Percentiles rank a stretch among this genome's conserved stretches.
Evolutionary conservation across 768 basidiomycete genomes (phyloP).

Genomic region (Myochromella boudieri): DNA sequence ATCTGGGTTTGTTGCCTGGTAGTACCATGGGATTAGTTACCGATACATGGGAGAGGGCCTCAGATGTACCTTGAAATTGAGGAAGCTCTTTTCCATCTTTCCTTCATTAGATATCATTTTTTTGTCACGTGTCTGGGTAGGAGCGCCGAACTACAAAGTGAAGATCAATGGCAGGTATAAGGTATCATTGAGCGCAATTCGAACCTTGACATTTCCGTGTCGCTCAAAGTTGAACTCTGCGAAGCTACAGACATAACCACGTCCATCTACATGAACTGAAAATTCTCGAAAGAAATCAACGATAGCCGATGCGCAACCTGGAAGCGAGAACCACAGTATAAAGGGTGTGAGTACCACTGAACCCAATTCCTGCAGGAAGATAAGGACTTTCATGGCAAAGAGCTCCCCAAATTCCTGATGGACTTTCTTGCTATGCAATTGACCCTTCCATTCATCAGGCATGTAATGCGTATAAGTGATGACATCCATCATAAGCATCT

Average conservation of each 20-base stretch:
- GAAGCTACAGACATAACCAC: slow-evolving; percentile 97
- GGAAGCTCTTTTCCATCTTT: slow-evolving; percentile 99
- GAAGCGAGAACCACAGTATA: slow-evolving; percentile 90
- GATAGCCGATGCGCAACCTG: slow-evolving; percentile 84
- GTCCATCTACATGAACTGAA: slow-evolving; percentile 92
- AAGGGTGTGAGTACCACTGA: slow-evolving; percentile 95
- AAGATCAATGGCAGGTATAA: background rate
- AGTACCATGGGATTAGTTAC: background rate
- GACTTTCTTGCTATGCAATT: slow-evolving; percentile 88
- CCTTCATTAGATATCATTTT: slow-evolving; percentile 86
- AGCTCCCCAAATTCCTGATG: slow-evolving; percentile 90
- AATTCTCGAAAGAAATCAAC: slow-evolving; percentile 99
- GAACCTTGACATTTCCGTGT: slow-evolving; percentile 87
- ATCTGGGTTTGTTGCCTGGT: slow-evolving; percentile 93
- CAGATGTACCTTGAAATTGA: slow-evolving; percentile 84
- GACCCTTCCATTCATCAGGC: slow-evolving; percentile 88
- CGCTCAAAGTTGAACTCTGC: slow-evolving; percentile 98
- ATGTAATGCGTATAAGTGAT: slow-evolving; percentile 95
- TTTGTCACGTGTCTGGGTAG: slow-evolving; percentile 62
- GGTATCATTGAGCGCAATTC: slow-evolving; percentile 10
- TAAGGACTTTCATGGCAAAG: slow-evolving; percentile 89
- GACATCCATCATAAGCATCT: slow-evolving; percentile 88
- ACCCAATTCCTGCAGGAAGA: slow-evolving; percentile 85
- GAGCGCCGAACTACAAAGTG: slow-evolving; percentile 77
- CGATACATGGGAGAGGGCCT: background rate